Evolutionary conservation across 129 eudicot genomes (phyloP).

Genomic region (Artemisia tridentata): DNA sequence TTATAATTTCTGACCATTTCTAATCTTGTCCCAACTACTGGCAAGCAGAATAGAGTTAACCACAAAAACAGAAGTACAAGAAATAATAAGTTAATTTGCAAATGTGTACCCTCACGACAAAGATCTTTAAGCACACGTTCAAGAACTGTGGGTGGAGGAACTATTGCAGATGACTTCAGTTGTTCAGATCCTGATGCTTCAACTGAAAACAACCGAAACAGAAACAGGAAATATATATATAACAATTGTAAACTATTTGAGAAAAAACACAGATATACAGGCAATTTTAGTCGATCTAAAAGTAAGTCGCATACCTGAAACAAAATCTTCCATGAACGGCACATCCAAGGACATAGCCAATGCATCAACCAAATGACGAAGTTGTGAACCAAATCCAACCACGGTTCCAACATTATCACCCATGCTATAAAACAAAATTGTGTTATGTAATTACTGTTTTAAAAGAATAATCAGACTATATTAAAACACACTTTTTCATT

Average conservation of each 20-base stretch:
- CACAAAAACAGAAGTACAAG: background rate
- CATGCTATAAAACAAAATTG: slow-evolving; percentile 33
- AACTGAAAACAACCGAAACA: slow-evolving; percentile 38
- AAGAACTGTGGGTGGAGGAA: slow-evolving; percentile 96
- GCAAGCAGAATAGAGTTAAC: background rate
- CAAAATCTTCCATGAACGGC: slow-evolving; percentile 83
- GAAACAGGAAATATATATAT: background rate
- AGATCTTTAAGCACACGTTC: slow-evolving; percentile 97
- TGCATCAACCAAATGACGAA: slow-evolving; percentile 63
- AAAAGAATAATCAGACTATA: too few relatives aligned
- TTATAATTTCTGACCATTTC: slow-evolving; percentile 6
- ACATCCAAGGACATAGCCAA: slow-evolving; percentile 65
- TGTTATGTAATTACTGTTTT: background rate
- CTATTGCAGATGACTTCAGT: slow-evolving; percentile 66
- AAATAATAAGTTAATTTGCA: background rate
- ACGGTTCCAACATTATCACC: slow-evolving; percentile 40
- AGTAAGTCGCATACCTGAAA: slow-evolving; percentile 56
- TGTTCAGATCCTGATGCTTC: slow-evolving; percentile 70
- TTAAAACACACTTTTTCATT: too few relatives aligned
- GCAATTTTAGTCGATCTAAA: background rate
- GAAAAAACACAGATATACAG: slow-evolving; percentile 6
- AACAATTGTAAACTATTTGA: background rate
- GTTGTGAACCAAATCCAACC: slow-evolving; percentile 91
- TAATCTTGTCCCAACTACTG: slow-evolving; percentile 17
- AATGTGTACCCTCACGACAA: slow-evolving; percentile 62